Evolutionary conservation across 2,329 filamentous ascomycete genomes (phyloP).

Genomic region (Botrytis deweyae): DNA sequence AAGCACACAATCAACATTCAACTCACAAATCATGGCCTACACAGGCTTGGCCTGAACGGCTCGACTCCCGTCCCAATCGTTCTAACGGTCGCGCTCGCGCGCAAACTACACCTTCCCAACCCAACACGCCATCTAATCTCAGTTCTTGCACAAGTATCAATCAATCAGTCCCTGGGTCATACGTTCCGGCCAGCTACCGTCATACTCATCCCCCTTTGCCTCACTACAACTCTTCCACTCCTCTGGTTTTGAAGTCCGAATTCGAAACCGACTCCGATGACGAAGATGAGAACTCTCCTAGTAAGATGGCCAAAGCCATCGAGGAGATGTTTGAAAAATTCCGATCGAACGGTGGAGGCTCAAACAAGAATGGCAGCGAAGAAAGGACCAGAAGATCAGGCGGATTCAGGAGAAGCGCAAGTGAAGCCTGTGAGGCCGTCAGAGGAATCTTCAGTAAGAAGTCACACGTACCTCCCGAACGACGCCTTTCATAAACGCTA

Average conservation of each 20-base stretch:
- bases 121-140: conserved; percentile 3
- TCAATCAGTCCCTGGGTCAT: neutral
- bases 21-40: conserved; percentile 20
- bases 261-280: conserved; percentile 21
- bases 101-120: conserved; percentile 9
- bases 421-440: conserved; percentile 16
- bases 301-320: conserved; percentile 19
- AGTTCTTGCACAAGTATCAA: conserved; percentile 1
- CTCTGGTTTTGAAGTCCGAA: conserved; percentile 12
- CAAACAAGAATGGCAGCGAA: neutral
- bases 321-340: conserved; percentile 22
- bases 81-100: conserved; percentile 9
- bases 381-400: conserved; percentile 17
- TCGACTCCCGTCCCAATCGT: conserved; percentile 16
- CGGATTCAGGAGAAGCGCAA: conserved; percentile 17
- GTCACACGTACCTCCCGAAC: neutral
- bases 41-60: conserved; percentile 18
- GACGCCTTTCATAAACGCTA: neutral
- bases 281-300: conserved; percentile 18
- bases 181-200: neutral
- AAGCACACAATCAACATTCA: conserved; percentile 9
- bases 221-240: conserved; percentile 5
- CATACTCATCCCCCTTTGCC: conserved; percentile 1
- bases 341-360: neutral
- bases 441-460: conserved; percentile 20